Percentiles rank a stretch among this genome's conserved stretches.
Evolutionary conservation across 2,329 filamentous ascomycete species (phyloP).

Genomic region (Fusarium falciforme): DNA sequence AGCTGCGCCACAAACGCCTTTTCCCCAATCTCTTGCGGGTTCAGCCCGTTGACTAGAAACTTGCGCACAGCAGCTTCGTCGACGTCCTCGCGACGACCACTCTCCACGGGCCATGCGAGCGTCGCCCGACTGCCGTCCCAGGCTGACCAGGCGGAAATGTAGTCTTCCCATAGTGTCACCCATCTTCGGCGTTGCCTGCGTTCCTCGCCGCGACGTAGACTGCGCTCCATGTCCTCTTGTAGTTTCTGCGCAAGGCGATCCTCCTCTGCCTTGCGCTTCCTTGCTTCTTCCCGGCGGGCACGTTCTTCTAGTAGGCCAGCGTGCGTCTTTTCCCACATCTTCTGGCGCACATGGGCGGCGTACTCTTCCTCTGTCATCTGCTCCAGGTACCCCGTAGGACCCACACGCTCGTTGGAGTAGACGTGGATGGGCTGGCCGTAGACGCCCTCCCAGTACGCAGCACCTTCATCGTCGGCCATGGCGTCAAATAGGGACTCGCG

Average conservation of each 20-base stretch:
- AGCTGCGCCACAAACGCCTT: conserved; percentile 63
- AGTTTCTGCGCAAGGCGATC: conserved; percentile 64
- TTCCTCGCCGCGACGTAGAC: conserved; percentile 74
- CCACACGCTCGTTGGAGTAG: conserved; percentile 67
- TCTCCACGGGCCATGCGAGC: conserved; percentile 79
- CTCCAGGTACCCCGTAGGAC: conserved; percentile 71
- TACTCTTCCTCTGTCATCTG: conserved; percentile 95
- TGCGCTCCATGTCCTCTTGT: conserved; percentile 74
- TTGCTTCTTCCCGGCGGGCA: conserved; percentile 67
- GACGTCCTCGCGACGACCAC: conserved; percentile 66
- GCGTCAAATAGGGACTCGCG: conserved; percentile 96
- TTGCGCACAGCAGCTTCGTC: conserved; percentile 69
- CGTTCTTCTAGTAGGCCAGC: conserved; percentile 84
- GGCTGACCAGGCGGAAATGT: conserved; percentile 70
- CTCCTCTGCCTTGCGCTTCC: conserved; percentile 62
- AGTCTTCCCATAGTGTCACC: conserved; percentile 72
- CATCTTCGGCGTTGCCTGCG: conserved; percentile 66
- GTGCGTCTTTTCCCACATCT: conserved; percentile 97
- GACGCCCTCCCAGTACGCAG: conserved; percentile 94
- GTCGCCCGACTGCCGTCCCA: conserved; percentile 59
- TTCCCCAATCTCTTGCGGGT: conserved; percentile 56
- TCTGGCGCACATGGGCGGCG: conserved; percentile 81
- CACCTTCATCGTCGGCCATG: conserved; percentile 95
- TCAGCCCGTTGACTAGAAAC: conserved; percentile 72
- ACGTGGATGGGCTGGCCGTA: conserved; percentile 95